phyloP scores from a whole-genome alignment of 768 basidiomycete species.

The Trametes maxima region DNA sequence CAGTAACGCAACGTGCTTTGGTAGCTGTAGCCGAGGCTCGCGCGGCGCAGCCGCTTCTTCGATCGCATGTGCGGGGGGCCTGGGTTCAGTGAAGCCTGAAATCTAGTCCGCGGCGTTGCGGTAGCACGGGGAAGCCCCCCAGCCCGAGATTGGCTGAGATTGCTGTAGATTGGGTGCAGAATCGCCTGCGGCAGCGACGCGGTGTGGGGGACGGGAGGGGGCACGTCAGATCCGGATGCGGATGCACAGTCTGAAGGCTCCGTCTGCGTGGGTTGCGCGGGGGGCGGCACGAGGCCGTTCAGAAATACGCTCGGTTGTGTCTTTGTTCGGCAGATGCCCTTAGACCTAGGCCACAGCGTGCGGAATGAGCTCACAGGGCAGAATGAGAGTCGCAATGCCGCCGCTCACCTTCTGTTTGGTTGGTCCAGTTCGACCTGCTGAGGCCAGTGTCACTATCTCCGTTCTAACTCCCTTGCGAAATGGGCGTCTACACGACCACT shows the following conservation, averaged over 20 bases:
- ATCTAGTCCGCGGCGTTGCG: conserved; percentile 12
- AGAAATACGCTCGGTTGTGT: not conserved
- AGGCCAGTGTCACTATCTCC: conserved; percentile 2
- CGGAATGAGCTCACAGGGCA: not conserved
- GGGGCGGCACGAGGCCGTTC: not conserved
- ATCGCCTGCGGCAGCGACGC: not conserved
- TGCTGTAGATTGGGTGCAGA: conserved; percentile 1
- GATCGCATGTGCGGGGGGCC: not conserved
- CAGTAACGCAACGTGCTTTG: no score
- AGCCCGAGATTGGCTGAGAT: conserved; percentile 1
- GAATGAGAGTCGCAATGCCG: not conserved
- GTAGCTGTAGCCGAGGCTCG: not conserved
- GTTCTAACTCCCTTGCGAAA: conserved; percentile 3
- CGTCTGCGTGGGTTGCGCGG: not conserved
- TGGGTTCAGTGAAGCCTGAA: not conserved
- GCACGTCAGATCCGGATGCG: not conserved
- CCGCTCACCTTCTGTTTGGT: not conserved
- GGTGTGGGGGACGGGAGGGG: not conserved
- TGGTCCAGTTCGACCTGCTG: not conserved
- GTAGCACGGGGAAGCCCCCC: not conserved
- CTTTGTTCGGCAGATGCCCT: not conserved
- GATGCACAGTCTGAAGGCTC: conserved; percentile 4
- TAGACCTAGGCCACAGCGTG: not conserved
- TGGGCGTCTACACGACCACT: not conserved
- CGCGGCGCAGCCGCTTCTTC: not conserved